Evolutionary conservation across 163 green algal genomes (phyloP).

Genomic region (Coccomyxa subellipsoidea): DNA sequence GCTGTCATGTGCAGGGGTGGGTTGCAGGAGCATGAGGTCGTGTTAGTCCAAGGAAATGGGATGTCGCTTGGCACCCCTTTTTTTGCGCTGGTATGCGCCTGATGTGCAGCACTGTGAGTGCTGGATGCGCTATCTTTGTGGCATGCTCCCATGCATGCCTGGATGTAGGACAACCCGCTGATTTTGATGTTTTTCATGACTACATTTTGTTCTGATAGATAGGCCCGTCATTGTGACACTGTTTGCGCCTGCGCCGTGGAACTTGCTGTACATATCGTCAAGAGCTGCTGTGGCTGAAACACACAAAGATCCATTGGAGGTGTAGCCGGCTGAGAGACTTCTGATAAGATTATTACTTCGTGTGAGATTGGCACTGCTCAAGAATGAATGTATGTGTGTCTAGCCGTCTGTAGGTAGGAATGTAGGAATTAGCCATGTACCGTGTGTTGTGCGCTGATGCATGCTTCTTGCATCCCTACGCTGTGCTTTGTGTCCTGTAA

Average conservation of each 20-base stretch:
- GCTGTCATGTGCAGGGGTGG: neutral
- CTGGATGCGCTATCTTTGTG: neutral
- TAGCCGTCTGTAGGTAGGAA: neutral
- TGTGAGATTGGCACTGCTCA: neutral
- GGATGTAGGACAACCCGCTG: neutral
- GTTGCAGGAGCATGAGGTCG: neutral
- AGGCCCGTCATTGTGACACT: neutral
- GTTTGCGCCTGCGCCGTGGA: too few relatives aligned
- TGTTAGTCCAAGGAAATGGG: neutral
- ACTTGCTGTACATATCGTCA: neutral
- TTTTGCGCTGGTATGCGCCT: neutral
- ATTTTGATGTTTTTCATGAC: neutral
- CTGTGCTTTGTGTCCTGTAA: too few relatives aligned
- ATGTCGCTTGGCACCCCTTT: neutral
- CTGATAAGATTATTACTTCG: neutral
- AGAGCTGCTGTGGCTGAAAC: neutral
- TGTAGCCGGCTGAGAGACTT: neutral
- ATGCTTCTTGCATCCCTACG: neutral
- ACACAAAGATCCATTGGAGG: too few relatives aligned
- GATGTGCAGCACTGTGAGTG: neutral
- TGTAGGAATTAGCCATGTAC: too few relatives aligned
- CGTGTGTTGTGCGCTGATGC: too few relatives aligned
- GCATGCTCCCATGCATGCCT: neutral
- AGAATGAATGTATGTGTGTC: neutral
- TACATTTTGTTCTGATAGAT: neutral